Evolutionary conservation across 768 basidiomycete species (phyloP), one percentile per base, ranked within the genome.

Genomic region (Lyophyllum decastes): DNA sequence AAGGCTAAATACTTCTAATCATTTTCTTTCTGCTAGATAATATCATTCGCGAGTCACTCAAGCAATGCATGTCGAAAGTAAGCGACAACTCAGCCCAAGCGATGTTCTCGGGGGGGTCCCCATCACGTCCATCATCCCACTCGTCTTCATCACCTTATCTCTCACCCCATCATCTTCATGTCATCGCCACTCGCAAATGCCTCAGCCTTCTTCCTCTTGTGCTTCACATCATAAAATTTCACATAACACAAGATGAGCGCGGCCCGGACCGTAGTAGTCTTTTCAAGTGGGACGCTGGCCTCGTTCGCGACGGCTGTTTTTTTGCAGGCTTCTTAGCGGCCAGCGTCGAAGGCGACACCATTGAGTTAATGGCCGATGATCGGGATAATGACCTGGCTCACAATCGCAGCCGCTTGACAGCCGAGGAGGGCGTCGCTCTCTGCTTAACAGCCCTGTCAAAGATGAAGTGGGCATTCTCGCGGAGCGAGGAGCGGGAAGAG

Each of bases 231-330:
- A 69, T 88, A 30, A 81, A 82, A 59, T 72, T 73, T 6, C 82
- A 86, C 62, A 66, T 84, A 5, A 71, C 77, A 4, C 64, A 63
- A 51, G 69, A 69, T 21, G 68, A 72, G 2, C 75, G 72, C 21
- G 65, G 63, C 38, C 60, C 30, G n/a, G 47, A 48, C 47, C 26
- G 16, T 9, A 17, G 70, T 21, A 78, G 78, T 12, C 83, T 96
- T 63, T 94, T 97, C 67, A 81, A 80, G 64, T 95, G 89, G 79
- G 95, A 98, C 68, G 84, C 93, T 1, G 88, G 89, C 19, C 79
- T 95, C 4, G 86, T 95, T 52, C 84, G 91, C 19, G 94, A 96
- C 64, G 95, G 95, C 2, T 92, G 89, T 65, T 96, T 89, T 79
- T 95, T 89, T 64, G 91, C 92, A 3, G 93, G 86, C 2, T 83